These are phyloP conservation scores for Rhodotorula sp. DNA, from an alignment of 1,284 basidiomycete genomes.

Conservation along the genomic window DNA sequence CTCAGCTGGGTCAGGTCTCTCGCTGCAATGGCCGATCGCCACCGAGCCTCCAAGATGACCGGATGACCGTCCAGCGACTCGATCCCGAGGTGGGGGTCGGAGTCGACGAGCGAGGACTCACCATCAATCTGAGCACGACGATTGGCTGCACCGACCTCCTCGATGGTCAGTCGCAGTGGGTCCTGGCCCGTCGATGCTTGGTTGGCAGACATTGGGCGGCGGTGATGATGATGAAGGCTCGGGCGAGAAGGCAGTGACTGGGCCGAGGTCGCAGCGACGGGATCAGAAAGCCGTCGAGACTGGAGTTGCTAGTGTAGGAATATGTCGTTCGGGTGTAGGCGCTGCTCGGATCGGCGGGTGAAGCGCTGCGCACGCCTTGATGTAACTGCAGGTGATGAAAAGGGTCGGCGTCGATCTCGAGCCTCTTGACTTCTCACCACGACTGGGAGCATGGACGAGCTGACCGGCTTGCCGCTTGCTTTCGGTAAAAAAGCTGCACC, in stretches of 20 bases:
- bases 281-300: no score
- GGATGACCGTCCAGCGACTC: background rate
- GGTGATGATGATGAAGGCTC: background rate
- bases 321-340: no score
- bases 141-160: slow-evolving; percentile 27
- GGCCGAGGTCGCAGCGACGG: background rate
- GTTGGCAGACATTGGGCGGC: no score
- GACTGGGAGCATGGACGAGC: slow-evolving; percentile 15
- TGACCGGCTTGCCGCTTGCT: slow-evolving; percentile 28
- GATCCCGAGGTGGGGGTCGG: background rate
- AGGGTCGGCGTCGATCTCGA: background rate
- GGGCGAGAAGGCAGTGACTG: background rate
- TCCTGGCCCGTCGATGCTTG: background rate
- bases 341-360: no score
- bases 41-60: background rate
- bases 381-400: no score
- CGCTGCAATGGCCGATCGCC: no score
- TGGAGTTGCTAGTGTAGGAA: background rate
- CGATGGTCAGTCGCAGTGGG: slow-evolving; percentile 6
- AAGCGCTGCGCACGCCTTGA: no score
- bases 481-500: slow-evolving; percentile 27
- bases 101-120: background rate
- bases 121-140: slow-evolving; percentile 33
- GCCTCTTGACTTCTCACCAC: background rate
- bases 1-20: no score